A percentile compares a stretch with the other conserved stretches of the same genome.
phyloP scores from a whole-genome alignment of 345 rosid genomes.

The Alliaria petiolata region DNA sequence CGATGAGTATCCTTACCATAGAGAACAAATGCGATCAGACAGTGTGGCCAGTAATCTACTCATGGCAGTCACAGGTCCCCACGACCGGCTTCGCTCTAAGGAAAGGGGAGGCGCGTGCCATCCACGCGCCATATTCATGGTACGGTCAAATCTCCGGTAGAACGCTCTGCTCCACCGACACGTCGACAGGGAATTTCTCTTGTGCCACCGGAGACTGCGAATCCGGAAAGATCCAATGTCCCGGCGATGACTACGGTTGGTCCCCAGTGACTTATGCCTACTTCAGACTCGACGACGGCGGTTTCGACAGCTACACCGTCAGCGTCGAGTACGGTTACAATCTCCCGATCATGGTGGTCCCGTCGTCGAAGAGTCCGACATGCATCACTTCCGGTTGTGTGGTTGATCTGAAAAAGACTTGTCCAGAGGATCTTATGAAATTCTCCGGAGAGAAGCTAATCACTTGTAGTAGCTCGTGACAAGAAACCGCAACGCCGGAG shows the following conservation, averaged over 20 bases:
- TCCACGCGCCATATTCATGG: constrained; percentile 14
- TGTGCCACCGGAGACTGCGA: constrained; percentile 16
- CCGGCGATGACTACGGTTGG: background rate
- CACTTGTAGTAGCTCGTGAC: too few relatives aligned
- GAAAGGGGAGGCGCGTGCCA: background rate
- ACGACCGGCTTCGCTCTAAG: constrained; percentile 11
- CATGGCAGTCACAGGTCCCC: constrained; percentile 4
- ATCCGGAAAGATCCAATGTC: constrained; percentile 10
- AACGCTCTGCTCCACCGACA: constrained; percentile 7
- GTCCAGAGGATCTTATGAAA: constrained; percentile 9
- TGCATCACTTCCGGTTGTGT: background rate
- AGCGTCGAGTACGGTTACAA: constrained; percentile 23
- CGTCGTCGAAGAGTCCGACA: background rate
- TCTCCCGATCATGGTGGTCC: constrained; percentile 10
- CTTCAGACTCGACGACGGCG: background rate
- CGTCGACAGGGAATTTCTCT: background rate
- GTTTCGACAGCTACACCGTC: background rate
- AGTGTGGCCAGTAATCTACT: constrained; percentile 18
- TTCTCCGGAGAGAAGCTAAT: too few relatives aligned
- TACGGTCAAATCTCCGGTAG: constrained; percentile 17
- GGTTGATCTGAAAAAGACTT: background rate
- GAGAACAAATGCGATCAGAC: constrained; percentile 19
- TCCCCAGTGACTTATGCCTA: background rate
- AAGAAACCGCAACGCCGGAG: too few relatives aligned
- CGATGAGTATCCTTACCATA: background rate